These are phyloP conservation scores for Peribolospora baueri DNA, from an alignment of 768 basidiomycete genomes.

Conservation along the genomic window DNA sequence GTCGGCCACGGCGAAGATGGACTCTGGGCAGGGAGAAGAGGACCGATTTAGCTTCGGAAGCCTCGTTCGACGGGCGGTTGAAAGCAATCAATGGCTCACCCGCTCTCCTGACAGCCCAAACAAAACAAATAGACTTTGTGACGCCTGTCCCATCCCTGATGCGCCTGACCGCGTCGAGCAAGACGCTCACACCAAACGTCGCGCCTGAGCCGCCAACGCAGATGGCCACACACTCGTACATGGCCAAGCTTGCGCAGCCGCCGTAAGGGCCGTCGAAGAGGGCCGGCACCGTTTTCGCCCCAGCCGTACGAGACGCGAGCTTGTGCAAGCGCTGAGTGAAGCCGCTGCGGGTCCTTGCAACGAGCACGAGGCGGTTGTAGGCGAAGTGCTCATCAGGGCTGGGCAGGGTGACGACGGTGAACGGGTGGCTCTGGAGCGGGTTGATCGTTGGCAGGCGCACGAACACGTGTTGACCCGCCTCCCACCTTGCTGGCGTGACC, in stretches of 20 bases:
- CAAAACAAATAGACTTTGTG: too few relatives aligned
- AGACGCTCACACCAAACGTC: too few relatives aligned
- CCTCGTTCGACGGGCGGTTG: too few relatives aligned
- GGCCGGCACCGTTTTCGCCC: constrained; percentile 3
- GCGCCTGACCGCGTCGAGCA: too few relatives aligned
- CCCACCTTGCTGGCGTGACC: constrained; percentile 11
- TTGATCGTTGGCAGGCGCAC: constrained; percentile 15
- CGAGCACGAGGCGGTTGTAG: constrained; percentile 9
- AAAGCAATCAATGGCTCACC: too few relatives aligned
- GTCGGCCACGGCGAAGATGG: too few relatives aligned
- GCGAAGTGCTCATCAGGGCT: not conserved
- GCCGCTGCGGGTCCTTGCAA: constrained; percentile 17
- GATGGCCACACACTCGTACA: too few relatives aligned
- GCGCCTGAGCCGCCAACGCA: too few relatives aligned
- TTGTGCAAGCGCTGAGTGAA: constrained; percentile 14
- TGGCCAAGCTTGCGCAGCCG: constrained; percentile 1
- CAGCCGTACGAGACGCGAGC: constrained; percentile 8
- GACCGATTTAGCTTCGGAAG: too few relatives aligned
- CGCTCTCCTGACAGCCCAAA: too few relatives aligned
- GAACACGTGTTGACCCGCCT: constrained; percentile 19
- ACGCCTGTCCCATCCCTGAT: too few relatives aligned
- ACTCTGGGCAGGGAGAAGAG: too few relatives aligned
- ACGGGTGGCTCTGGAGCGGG: constrained; percentile 19
- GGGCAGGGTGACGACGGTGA: constrained; percentile 18
- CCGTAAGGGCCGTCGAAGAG: constrained; percentile 12